Percentiles rank a stretch among this genome's conserved stretches.
Evolutionary conservation across 73 alveolate species (phyloP).

Genomic region (Paramecium primaurelia): DNA sequence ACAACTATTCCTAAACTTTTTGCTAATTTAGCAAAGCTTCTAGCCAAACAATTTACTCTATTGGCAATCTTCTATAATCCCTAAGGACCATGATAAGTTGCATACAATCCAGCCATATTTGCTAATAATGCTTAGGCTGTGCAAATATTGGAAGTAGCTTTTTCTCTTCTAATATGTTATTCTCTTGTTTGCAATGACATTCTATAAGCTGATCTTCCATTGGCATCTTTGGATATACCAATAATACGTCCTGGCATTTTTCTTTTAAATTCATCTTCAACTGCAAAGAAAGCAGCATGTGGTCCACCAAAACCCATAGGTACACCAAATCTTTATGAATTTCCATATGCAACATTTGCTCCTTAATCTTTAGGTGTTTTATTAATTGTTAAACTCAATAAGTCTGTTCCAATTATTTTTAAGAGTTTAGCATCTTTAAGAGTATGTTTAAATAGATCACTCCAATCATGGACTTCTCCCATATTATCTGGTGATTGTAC

Average conservation of each 20-base stretch:
- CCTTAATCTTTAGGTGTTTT: constrained; percentile 91
- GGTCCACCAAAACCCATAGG: constrained; percentile 99
- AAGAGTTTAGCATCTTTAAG: constrained; percentile 47
- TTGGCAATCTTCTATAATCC: constrained; percentile 80
- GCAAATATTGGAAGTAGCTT: constrained; percentile 92
- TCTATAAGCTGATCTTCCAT: constrained; percentile 81
- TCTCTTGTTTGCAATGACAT: constrained; percentile 96
- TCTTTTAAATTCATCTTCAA: constrained; percentile 77
- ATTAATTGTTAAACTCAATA: constrained; percentile 59
- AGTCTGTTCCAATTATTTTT: constrained; percentile 67
- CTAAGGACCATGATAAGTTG: constrained; percentile 76
- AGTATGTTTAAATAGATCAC: constrained; percentile 59
- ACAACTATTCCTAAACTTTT: constrained; percentile 56
- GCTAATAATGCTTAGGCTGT: constrained; percentile 95
- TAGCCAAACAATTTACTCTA: constrained; percentile 72
- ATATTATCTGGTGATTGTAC: constrained; percentile 73
- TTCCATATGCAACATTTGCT: constrained; percentile 89
- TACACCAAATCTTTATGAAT: constrained; percentile 90
- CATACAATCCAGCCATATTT: constrained; percentile 87
- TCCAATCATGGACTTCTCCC: constrained; percentile 73
- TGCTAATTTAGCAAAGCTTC: constrained; percentile 43
- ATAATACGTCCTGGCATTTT: constrained; percentile 96
- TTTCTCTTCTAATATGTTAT: constrained; percentile 93
- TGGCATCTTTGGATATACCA: constrained; percentile 83
- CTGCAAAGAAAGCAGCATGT: constrained; percentile 92